Evolutionary conservation across 2,329 filamentous ascomycete species (phyloP), one percentile per base, ranked within the genome.

Genomic region (Fusarium citri): DNA sequence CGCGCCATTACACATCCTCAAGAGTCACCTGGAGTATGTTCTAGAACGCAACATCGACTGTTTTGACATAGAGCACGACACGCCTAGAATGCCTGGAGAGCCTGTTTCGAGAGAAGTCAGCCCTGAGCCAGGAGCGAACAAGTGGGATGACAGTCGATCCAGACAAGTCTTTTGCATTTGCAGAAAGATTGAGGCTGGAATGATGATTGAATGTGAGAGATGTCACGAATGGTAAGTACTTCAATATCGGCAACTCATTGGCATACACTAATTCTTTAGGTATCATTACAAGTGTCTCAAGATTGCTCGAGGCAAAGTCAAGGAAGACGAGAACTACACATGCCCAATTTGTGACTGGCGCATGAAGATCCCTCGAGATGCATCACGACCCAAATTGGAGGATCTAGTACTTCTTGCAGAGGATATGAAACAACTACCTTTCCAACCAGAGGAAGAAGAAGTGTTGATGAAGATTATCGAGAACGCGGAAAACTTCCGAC

Each of bases 191-290:
- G 96, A 99, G 80, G 94, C 95, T 40, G 96, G 96, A 54, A 97
- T 98, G 92, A 99, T 99, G 96, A 98, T 99, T 74, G 96, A 99
- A 81, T 99, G 96, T 78, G 96, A 98, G 78, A 86, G 98, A 41
- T 99, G 96, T 80, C 95, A 98, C 76, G 96, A 99, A 83, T 99
- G 96, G 96, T 94, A 80, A 84, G 90, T 84, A n/a, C 12, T 8
- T 18, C 34, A 18, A 49, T 1, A 12, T 10, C 20, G 31, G 20
- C 18, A 46, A 16, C 34, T 5, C 9, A 37, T 11, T 8, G 7
- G 1, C 16, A 30, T 30, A 48, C 18, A 46, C 60, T 63, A 40
- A 72, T 55, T 37, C 12, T 26, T 11, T 66, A 94, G 92, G 92
- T 99, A 99, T 77, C 96, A 99, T 76, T 95, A 96, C 64, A 98